phyloP scores from a whole-genome alignment of 495 filamentous ascomycete species.

The Penicillium diatomitis region DNA sequence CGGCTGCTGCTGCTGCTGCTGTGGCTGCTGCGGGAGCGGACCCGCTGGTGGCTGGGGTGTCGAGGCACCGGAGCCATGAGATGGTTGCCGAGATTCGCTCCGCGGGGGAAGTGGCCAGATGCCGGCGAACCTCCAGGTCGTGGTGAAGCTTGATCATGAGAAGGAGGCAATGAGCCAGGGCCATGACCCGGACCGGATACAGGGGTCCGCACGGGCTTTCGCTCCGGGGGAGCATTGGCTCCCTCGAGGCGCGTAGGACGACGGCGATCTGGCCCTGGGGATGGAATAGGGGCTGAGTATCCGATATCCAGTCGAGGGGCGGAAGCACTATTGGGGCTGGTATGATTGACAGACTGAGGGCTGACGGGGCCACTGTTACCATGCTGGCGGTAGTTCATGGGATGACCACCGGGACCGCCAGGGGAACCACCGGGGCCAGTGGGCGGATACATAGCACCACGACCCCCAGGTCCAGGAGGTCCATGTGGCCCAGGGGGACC shows the following conservation, averaged over 20 bases:
- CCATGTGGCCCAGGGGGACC: slow-evolving; percentile 19
- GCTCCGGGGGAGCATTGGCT: slow-evolving; percentile 21
- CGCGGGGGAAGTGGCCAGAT: slow-evolving; percentile 21
- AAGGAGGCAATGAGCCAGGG: slow-evolving; percentile 14
- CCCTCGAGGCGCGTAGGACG: slow-evolving; percentile 25
- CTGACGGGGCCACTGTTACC: slow-evolving; percentile 22
- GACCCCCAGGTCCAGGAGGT: slow-evolving; percentile 2
- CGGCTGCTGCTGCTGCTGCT: slow-evolving; percentile 23
- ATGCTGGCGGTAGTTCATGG: slow-evolving; percentile 33
- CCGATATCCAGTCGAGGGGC: slow-evolving; percentile 43
- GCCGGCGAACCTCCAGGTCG: slow-evolving; percentile 24
- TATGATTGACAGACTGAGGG: slow-evolving; percentile 17
- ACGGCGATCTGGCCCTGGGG: slow-evolving; percentile 26
- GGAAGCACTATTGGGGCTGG: slow-evolving; percentile 12
- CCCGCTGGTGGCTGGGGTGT: slow-evolving; percentile 20
- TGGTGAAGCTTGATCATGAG: slow-evolving; percentile 22
- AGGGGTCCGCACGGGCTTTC: slow-evolving; percentile 26
- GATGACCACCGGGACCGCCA: background rate
- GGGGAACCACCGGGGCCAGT: slow-evolving; percentile 12
- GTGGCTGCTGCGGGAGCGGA: slow-evolving; percentile 17
- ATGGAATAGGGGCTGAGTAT: slow-evolving; percentile 43
- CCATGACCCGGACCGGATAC: slow-evolving; percentile 12
- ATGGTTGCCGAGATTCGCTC: slow-evolving; percentile 24
- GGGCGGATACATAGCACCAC: slow-evolving; percentile 3
- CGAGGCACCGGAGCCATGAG: slow-evolving; percentile 22